A percentile compares a stretch with the other conserved stretches of the same genome.
These are phyloP conservation scores for Nitzschia sp. DNA, from an alignment of 108 stramenopile genomes.

Conservation along the genomic window DNA sequence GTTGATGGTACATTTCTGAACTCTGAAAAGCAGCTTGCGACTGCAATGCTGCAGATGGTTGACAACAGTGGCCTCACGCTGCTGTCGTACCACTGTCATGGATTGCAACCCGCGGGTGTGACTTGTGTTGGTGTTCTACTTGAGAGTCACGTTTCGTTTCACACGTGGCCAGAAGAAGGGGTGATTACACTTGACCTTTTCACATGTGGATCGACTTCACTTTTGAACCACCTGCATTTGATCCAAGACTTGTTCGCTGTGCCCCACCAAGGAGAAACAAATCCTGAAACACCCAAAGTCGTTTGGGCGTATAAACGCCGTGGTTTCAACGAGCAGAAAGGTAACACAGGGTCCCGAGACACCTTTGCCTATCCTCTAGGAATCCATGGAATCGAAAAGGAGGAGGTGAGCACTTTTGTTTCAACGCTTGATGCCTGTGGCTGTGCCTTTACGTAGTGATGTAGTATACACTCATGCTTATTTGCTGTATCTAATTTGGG, in stretches of 20 bases:
- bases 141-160: constrained; percentile 70
- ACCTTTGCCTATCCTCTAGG: constrained; percentile 59
- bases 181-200: constrained; percentile 74
- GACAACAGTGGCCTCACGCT: constrained; percentile 56
- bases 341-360: constrained; percentile 44
- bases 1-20: constrained; percentile 59
- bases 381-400: constrained; percentile 61
- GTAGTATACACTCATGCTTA: too few species aligned
- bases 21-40: constrained; percentile 61
- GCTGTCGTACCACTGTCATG: constrained; percentile 80
- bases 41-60: constrained; percentile 66
- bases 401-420: constrained; percentile 25
- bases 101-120: constrained; percentile 58
- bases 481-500: too few species aligned
- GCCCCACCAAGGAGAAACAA: constrained; percentile 23
- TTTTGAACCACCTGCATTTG: constrained; percentile 42
- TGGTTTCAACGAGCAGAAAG: constrained; percentile 51
- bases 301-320: constrained; percentile 66
- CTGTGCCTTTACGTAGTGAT: too few species aligned
- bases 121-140: constrained; percentile 64
- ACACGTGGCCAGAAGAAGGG: constrained; percentile 75
- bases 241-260: constrained; percentile 62
- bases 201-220: constrained; percentile 57
- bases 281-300: constrained; percentile 22
- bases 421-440: too few species aligned